Evolutionary conservation across 2,329 filamentous ascomycete genomes (phyloP).

Genomic region (Colletotrichum limetticola): DNA sequence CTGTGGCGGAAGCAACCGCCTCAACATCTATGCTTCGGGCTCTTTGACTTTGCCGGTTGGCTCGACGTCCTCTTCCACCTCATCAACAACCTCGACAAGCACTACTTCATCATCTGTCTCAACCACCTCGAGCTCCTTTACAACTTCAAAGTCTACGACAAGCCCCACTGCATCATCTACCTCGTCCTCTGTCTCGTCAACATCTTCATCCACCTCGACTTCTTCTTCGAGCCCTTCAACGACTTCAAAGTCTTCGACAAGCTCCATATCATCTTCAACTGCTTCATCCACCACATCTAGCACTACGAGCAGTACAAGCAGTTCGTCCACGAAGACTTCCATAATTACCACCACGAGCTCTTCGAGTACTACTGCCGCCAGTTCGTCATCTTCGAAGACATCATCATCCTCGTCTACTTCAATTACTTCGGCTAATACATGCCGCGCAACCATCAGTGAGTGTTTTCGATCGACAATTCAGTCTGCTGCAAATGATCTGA

Average conservation of each 20-base stretch:
- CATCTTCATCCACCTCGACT: background rate
- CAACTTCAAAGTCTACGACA: background rate
- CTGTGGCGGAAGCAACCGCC: constrained; percentile 45
- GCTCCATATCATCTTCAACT: background rate
- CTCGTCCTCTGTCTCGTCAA: background rate
- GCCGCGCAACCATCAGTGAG: background rate
- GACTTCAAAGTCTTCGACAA: background rate
- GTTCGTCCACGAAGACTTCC: too few species aligned
- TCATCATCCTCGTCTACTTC: background rate
- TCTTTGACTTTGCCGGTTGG: background rate
- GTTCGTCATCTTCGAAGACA: background rate
- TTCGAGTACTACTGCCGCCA: background rate
- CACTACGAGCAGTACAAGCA: background rate
- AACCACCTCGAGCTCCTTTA: background rate
- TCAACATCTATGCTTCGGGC: constrained; percentile 44
- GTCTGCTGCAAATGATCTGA: too few species aligned
- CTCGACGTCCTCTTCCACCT: background rate
- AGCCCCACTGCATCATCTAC: background rate
- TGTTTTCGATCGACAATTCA: too few species aligned
- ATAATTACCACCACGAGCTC: background rate
- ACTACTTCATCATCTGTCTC: background rate
- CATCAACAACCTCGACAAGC: background rate
- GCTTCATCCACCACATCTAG: background rate
- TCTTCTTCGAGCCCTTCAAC: background rate
- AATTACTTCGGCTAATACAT: background rate